A percentile compares a stretch with the other conserved stretches of the same genome.
These are phyloP conservation scores for Apocynum venetum DNA, from an alignment of 257 asterid species.

Conservation along the genomic window DNA sequence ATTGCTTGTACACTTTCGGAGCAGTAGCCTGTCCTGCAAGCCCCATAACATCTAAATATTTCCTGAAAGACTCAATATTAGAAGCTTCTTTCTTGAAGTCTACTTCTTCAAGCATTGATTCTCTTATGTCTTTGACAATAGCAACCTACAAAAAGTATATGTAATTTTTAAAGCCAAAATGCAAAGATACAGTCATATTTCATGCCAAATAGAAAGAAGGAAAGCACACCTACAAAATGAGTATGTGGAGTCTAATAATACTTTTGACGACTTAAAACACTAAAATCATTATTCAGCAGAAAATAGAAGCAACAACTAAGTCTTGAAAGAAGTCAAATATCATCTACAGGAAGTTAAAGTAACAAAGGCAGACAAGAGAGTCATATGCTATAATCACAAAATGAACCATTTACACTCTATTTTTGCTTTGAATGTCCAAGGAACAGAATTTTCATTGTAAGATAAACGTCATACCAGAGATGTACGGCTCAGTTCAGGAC, in stretches of 20 bases:
- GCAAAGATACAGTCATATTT: not conserved
- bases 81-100: conserved; percentile 90
- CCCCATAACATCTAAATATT: conserved; percentile 86
- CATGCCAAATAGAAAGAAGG: not conserved
- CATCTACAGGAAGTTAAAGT: not conserved
- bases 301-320: not conserved
- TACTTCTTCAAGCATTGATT: conserved; percentile 98
- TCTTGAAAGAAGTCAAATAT: not conserved
- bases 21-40: conserved; percentile 89
- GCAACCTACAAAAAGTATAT: conserved; percentile 52
- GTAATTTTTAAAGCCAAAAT: not conserved
- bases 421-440: not conserved
- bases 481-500: conserved; percentile 91
- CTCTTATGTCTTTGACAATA: conserved; percentile 91
- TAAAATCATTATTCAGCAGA: not conserved
- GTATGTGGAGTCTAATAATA: not conserved
- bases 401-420: not conserved
- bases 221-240: not conserved
- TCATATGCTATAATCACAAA: not conserved
- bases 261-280: not conserved
- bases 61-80: conserved; percentile 80
- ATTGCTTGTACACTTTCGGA: conserved; percentile 76
- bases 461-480: conserved; percentile 66
- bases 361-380: not conserved
- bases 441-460: not conserved